Conservation (phyloP, 2,329 filamentous ascomycete species). For the Clonostachys solani region DNA sequence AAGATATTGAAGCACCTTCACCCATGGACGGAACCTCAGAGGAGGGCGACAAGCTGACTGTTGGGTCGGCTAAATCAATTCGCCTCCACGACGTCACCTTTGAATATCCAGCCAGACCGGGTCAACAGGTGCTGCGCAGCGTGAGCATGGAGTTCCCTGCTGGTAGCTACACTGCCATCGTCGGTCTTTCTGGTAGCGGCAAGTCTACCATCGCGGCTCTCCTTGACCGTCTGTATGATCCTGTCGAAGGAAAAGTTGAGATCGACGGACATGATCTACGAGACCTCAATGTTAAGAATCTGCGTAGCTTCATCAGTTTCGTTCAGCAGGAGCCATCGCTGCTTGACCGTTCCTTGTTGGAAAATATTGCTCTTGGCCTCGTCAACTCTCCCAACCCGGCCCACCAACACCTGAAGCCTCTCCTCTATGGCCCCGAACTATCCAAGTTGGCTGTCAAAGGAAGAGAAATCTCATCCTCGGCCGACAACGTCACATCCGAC, state of each 20-base stretch:
- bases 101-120: constrained; percentile 83
- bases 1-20: constrained; percentile 84
- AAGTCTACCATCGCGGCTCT: constrained; percentile 55
- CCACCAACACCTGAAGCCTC: constrained; percentile 34
- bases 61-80: not conserved
- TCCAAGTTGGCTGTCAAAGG: constrained; percentile 33
- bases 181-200: constrained; percentile 90
- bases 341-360: constrained; percentile 36
- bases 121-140: constrained; percentile 82
- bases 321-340: constrained; percentile 42
- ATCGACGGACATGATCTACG: constrained; percentile 13
- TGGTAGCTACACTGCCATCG: constrained; percentile 87
- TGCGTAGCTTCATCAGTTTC: constrained; percentile 37
- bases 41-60: not conserved
- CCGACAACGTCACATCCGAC: not conserved
- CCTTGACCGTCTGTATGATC: constrained; percentile 8
- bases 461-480: constrained; percentile 2
- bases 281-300: constrained; percentile 32
- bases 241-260: constrained; percentile 15
- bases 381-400: constrained; percentile 31
- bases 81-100: constrained; percentile 62
- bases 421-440: constrained; percentile 36
- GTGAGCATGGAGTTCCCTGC: constrained; percentile 78
- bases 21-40: constrained; percentile 57
- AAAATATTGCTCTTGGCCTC: constrained; percentile 20